Percentiles rank a stretch among this genome's conserved stretches.
phyloP scores from a whole-genome alignment of 805 yeast species.

The Wickerhamiella spandovensis region DNA sequence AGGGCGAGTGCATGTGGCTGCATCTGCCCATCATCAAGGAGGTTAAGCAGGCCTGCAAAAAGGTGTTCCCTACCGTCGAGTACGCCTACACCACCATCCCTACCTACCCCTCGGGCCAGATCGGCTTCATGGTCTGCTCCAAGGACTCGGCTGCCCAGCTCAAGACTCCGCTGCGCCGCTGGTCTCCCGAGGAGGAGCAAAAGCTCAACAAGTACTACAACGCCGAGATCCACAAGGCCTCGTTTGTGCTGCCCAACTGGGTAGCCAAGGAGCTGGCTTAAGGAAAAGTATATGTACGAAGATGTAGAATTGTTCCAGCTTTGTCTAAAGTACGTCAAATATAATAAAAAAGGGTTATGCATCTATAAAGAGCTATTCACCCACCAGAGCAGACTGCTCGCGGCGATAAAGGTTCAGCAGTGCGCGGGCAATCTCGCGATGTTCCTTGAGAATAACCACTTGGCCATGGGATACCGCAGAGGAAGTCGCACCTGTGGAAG shows the following conservation, averaged over 20 bases:
- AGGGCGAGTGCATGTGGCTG: conserved; percentile 79
- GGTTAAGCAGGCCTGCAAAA: conserved; percentile 58
- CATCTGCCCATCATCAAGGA: conserved; percentile 68
- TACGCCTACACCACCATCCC: conserved; percentile 78
- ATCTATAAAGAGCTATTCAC: not conserved
- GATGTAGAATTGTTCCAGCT: no score
- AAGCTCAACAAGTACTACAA: conserved; percentile 51
- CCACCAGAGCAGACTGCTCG: not conserved
- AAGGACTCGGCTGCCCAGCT: conserved; percentile 38
- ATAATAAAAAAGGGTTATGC: no score
- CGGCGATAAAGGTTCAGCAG: not conserved
- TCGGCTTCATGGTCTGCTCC: conserved; percentile 64
- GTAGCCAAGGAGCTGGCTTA: conserved; percentile 30
- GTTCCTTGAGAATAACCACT: not conserved
- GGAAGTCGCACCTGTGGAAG: no score
- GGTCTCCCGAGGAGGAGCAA: conserved; percentile 34
- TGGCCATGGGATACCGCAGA: not conserved
- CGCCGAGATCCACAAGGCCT: conserved; percentile 48
- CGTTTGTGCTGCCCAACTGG: conserved; percentile 74
- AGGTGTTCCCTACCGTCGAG: conserved; percentile 71
- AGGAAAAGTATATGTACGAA: no score
- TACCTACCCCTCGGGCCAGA: conserved; percentile 76
- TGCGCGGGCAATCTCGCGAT: not conserved
- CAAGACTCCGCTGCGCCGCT: conserved; percentile 37
- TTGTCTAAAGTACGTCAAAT: no score